Evolutionary conservation across 768 basidiomycete genomes (phyloP).

Genomic region (Tricholoma furcatifolium): DNA sequence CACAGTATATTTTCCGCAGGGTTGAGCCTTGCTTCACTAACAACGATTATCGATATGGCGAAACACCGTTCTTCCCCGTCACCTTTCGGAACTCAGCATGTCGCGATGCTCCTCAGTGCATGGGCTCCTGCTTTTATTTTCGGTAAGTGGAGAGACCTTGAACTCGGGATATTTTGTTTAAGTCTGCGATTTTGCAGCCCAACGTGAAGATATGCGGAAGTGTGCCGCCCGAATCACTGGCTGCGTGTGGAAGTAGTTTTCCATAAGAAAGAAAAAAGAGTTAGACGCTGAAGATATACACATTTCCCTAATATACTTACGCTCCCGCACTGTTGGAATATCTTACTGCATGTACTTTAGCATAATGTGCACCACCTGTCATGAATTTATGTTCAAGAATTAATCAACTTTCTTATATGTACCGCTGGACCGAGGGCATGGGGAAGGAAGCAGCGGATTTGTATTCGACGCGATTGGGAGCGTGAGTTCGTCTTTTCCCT

Average conservation of each 20-base stretch:
- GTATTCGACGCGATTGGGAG: too few species aligned
- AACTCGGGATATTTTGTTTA: not conserved
- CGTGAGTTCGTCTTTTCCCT: too few species aligned
- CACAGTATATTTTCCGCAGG: slow-evolving; percentile 41
- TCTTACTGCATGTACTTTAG: too few species aligned
- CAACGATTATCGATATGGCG: slow-evolving; percentile 51
- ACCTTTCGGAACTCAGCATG: slow-evolving; percentile 64
- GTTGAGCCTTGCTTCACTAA: slow-evolving; percentile 48
- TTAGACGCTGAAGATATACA: too few species aligned
- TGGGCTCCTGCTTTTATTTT: slow-evolving; percentile 62
- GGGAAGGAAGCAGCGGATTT: too few species aligned
- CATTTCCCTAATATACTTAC: too few species aligned
- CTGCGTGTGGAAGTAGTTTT: slow-evolving; percentile 1
- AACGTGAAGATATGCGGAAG: not conserved
- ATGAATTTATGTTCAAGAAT: too few species aligned
- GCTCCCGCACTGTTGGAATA: too few species aligned
- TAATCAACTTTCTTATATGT: not conserved
- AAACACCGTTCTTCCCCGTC: slow-evolving; percentile 35
- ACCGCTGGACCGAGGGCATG: too few species aligned
- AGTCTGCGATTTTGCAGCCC: not conserved
- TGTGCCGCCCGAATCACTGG: not conserved
- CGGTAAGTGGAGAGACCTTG: slow-evolving; percentile 30
- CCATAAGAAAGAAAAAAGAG: too few species aligned
- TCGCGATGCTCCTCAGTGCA: slow-evolving; percentile 54
- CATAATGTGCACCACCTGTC: too few species aligned